phyloP scores from a whole-genome alignment of 139 green algal genomes.

The Coccomyxa sp. region DNA sequence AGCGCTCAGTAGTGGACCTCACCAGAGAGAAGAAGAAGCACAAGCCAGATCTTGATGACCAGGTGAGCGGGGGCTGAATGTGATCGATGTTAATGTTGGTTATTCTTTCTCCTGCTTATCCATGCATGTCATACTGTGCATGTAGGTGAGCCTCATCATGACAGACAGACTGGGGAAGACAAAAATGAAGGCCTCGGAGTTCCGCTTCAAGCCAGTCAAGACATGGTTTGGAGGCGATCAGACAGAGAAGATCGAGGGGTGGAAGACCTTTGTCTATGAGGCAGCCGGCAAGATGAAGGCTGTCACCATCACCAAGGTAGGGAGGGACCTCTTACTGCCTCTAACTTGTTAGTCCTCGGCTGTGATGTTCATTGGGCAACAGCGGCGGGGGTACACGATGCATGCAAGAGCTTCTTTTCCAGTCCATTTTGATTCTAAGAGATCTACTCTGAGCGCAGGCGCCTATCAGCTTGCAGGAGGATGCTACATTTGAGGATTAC shows the following conservation, averaged over 20 bases:
- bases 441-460: slow-evolving; percentile 1
- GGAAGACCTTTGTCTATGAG: slow-evolving; percentile 55
- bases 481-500: slow-evolving; percentile 59
- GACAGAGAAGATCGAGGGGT: slow-evolving; percentile 50
- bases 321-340: background rate
- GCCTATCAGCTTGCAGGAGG: slow-evolving; percentile 20
- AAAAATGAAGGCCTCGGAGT: slow-evolving; percentile 27
- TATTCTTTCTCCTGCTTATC: background rate
- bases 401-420: background rate
- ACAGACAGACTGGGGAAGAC: slow-evolving; percentile 33
- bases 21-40: slow-evolving; percentile 37
- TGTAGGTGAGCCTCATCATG: slow-evolving; percentile 20
- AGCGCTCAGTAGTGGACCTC: slow-evolving; percentile 54
- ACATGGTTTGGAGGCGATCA: slow-evolving; percentile 33
- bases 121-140: background rate
- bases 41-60: slow-evolving; percentile 20
- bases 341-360: no score
- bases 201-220: slow-evolving; percentile 37
- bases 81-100: background rate
- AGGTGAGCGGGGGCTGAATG: slow-evolving; percentile 15
- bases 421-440: background rate
- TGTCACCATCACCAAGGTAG: slow-evolving; percentile 12
- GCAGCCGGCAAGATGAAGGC: slow-evolving; percentile 45
- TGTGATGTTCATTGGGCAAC: background rate
- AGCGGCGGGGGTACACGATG: no score